These are phyloP conservation scores for Tephrocybe sp. DNA, from an alignment of 768 basidiomycete species.

Conservation along the genomic window DNA sequence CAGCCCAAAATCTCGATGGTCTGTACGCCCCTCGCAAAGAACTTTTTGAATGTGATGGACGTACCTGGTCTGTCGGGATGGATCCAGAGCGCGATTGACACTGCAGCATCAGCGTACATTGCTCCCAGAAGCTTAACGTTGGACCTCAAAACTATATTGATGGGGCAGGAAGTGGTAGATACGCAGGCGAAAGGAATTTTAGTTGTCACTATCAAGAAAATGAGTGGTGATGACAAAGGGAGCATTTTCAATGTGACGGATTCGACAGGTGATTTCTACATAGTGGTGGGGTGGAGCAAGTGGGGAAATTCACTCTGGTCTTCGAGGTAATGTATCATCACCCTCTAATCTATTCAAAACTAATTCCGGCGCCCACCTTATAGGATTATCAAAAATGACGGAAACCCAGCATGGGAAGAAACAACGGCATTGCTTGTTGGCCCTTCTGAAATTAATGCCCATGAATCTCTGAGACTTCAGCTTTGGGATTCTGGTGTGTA, in stretches of 20 bases:
- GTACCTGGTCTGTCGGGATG: conserved; percentile 68
- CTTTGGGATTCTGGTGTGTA: conserved; percentile 67
- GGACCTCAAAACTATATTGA: conserved; percentile 62
- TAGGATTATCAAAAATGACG: conserved; percentile 61
- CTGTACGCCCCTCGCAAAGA: conserved; percentile 59
- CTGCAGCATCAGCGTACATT: conserved; percentile 58
- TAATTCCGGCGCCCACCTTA: neutral
- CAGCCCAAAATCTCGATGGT: conserved; percentile 64
- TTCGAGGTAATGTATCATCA: conserved; percentile 38
- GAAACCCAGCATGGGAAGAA: conserved; percentile 70
- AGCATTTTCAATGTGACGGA: conserved; percentile 30
- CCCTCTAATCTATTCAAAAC: neutral
- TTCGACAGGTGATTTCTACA: conserved; percentile 48
- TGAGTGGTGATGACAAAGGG: conserved; percentile 37
- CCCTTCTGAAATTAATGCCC: conserved; percentile 61
- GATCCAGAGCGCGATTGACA: conserved; percentile 64
- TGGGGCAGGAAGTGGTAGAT: conserved; percentile 59
- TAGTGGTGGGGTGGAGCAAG: conserved; percentile 63
- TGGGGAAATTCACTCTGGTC: conserved; percentile 66
- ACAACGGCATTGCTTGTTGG: conserved; percentile 60
- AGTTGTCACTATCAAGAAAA: conserved; percentile 61
- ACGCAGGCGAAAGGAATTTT: conserved; percentile 66
- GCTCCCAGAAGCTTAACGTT: conserved; percentile 71
- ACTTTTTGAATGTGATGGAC: conserved; percentile 77
- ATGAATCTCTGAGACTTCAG: conserved; percentile 62